Evolutionary conservation across 148 eudicot species (phyloP), one percentile per base, ranked within the genome.

Genomic region (Cornus suecica): DNA sequence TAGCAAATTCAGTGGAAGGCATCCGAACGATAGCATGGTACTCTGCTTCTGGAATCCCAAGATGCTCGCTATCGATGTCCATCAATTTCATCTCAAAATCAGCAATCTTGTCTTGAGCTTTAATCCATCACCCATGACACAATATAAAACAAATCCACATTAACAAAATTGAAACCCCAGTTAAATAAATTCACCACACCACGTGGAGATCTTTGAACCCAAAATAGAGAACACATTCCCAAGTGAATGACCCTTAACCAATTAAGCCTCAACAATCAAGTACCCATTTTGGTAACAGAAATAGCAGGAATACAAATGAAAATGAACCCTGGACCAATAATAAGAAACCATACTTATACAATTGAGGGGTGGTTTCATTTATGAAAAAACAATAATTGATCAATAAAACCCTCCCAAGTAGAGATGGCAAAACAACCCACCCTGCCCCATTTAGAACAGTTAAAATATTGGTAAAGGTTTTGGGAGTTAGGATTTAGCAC

Each of bases 1-100:
- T 87, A 45, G 91, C 87, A 86, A 94, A 91, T 61, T 94, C 98
- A 66, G 87, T 60, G 15, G 98, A 94, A 76, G 98, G 98, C 98
- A 94, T 94, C 68, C 93, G 86, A 56, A 94, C 94, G 78, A 94
- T 94, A 32, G 98, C 94, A 75, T 94, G 94, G 76, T 94, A 91
- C 72, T 91, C 97, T 52, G 97, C 97, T 84, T 94, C 97, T 18
- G 97, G 98, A n/a, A 94, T 91, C 16, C 98, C 98, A 75, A 94
- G 90, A 70, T 94, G 98, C 84, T 94, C 98, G 65, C 93, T 94
- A 72, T 91, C 97, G 71, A 91, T 90, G 83, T 90, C 93, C 98
- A 94, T 91, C 69, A 94, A 88, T 87, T 94, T 94, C 98, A 94
- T 94, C 87, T 94, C 98, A 80, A 94, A 94, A 73, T 94, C 98